Percentiles rank a stretch among this genome's conserved stretches.
Evolutionary conservation across 2,329 filamentous ascomycete genomes (phyloP).

Genomic region (Penicillium oxalicum): DNA sequence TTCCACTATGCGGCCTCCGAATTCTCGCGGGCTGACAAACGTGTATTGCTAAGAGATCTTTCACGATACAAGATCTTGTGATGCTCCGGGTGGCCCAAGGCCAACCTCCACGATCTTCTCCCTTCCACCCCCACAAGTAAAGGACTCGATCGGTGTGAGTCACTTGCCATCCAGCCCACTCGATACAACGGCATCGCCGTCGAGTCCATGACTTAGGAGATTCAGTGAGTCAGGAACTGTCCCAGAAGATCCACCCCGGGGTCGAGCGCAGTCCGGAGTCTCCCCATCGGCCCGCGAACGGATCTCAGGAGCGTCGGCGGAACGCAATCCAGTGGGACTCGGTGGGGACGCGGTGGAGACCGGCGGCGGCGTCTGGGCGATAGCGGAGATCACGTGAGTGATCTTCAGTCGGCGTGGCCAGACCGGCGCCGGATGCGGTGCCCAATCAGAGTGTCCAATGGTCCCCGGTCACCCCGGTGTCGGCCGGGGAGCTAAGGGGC

Average conservation of each 20-base stretch:
- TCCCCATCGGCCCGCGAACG: no score
- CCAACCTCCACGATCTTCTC: no score
- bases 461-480: conserved; percentile 11
- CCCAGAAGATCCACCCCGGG: not conserved
- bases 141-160: no score
- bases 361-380: not conserved
- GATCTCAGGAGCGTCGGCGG: not conserved
- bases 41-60: no score
- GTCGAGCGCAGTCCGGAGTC: not conserved
- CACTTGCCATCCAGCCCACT: no score
- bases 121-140: no score
- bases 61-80: no score
- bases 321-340: not conserved
- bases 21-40: no score
- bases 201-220: not conserved
- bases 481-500: conserved; percentile 17
- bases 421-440: conserved; percentile 1
- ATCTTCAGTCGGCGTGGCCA: not conserved
- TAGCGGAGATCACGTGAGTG: not conserved
- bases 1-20: no score
- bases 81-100: no score
- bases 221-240: not conserved
- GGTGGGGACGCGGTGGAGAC: conserved; percentile 1
- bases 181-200: no score
- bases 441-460: conserved; percentile 10